Base-by-base conservation (phyloP, 345 rosid genomes). In the Populus pruinosa region DNA sequence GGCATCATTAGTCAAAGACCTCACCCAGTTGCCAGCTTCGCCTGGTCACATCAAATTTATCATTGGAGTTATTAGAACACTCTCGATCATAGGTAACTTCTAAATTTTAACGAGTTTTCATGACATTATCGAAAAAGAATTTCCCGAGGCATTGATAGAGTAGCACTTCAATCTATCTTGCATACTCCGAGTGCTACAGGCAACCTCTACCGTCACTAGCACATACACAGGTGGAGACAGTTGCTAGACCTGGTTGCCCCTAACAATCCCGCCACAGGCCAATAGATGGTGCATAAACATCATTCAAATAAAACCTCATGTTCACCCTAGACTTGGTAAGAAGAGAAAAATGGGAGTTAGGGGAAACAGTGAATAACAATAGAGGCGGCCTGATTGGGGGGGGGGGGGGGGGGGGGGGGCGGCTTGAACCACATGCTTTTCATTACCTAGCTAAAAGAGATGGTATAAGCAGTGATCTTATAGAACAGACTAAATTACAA, bases 401-500 rank as follows among this genome's bases (percentile, higher is more conserved):
- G n/a, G n/a, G n/a, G n/a, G n/a, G n/a, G n/a, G n/a, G n/a, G n/a
- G n/a, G n/a, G n/a, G n/a, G 63, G 64, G 1, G 63, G 29, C 18
- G 35, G 49, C 16, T 33, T 61, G 43, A 36, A 75, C 62, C 20
- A 8, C 49, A 63, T 49, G 65, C 43, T 44, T 44, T n/a, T 70
- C 38, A 80, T 76, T 59, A 71, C 21, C 41, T 44, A n/a, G 61
- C 76, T 68, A 71, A 41, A 67, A 39, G 2, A n/a, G 33, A 62
- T 71, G 9, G 71, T 47, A 31, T 31, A 44, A 67, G 80, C 74
- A 77, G 64, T 82, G 63, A 73, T 76, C 77, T 49, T 44, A 69
- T 62, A 31, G 76, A 66, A 74, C 70, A 49, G 74, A 72, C 80
- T 72, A 36, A 56, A 53, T 69, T 79, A 82, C 81, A 75, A 29